phyloP scores from a whole-genome alignment of 2,329 filamentous ascomycete genomes.

The Colletotrichum gloeosporioides region DNA sequence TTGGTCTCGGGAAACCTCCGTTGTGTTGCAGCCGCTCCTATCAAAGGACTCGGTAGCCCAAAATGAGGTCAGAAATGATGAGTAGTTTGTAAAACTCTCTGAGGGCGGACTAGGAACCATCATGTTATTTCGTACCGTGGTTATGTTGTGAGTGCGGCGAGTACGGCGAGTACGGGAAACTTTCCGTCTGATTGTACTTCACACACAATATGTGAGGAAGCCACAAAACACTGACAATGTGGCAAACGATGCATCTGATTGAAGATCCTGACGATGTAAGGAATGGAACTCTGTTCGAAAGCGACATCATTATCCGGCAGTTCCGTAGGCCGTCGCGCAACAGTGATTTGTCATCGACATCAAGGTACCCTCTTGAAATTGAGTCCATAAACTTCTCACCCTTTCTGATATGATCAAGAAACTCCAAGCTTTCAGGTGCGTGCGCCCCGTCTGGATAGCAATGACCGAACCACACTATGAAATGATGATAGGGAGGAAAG shows the following conservation, averaged over 20 bases:
- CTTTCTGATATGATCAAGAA: too few relatives aligned
- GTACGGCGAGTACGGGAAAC: too few relatives aligned
- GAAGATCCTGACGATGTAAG: background rate
- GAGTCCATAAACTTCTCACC: too few relatives aligned
- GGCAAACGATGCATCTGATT: background rate
- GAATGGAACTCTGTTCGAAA: fast-evolving
- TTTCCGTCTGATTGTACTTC: too few relatives aligned
- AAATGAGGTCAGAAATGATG: background rate
- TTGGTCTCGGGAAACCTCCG: background rate
- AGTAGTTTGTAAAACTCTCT: background rate
- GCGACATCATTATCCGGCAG: fast-evolving
- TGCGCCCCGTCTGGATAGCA: too few relatives aligned
- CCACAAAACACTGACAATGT: background rate
- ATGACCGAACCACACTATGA: too few relatives aligned
- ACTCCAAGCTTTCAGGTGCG: too few relatives aligned
- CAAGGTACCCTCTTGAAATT: background rate
- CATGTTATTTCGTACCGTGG: background rate
- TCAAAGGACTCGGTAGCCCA: background rate
- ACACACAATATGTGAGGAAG: fast-evolving
- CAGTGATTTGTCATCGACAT: background rate
- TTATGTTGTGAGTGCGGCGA: background rate
- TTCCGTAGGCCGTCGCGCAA: background rate
- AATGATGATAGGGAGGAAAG: too few relatives aligned
- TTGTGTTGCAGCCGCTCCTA: background rate
- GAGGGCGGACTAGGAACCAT: background rate